Conservation (phyloP, 2,329 filamentous ascomycete species). For the Ophiostoma montium region DNA sequence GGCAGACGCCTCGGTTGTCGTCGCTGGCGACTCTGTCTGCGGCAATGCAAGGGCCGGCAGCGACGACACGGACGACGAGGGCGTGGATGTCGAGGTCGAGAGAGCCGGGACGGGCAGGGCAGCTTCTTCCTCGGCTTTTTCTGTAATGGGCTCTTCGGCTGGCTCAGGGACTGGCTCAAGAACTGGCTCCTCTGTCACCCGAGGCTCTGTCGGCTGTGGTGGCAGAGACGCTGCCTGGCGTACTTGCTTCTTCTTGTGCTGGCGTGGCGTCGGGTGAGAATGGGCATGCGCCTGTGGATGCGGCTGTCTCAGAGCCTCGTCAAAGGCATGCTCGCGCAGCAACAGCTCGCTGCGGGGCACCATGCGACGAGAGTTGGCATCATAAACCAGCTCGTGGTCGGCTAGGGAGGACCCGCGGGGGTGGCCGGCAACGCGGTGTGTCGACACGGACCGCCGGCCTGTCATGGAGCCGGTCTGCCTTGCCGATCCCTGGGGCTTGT, state of each 20-base stretch:
- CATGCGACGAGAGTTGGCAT: constrained; percentile 52
- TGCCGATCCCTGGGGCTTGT: not conserved
- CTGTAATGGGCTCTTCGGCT: not conserved
- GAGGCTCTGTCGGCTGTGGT: not conserved
- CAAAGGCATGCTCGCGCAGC: constrained; percentile 27
- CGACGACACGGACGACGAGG: constrained; percentile 6
- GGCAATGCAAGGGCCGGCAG: constrained; percentile 2
- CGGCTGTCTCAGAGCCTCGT: constrained; percentile 21
- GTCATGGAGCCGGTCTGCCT: not conserved
- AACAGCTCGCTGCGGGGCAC: constrained; percentile 32
- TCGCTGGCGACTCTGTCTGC: not conserved
- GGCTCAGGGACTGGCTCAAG: not conserved
- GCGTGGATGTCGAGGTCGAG: constrained; percentile 7
- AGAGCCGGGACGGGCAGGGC: constrained; percentile 5
- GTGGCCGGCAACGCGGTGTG: constrained; percentile 12
- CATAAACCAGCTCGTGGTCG: constrained; percentile 40
- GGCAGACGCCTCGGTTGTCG: not conserved
- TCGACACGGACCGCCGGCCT: constrained; percentile 13
- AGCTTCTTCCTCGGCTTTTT: not conserved
- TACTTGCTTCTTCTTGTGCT: constrained; percentile 19
- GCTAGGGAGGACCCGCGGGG: constrained; percentile 15
- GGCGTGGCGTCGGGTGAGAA: constrained; percentile 27
- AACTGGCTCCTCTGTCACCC: not conserved
- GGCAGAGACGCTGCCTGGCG: not conserved
- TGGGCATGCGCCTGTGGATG: not conserved